Evolutionary conservation across 2,329 filamentous ascomycete genomes (phyloP).

Genomic region (Sporothrix variecibatus): DNA sequence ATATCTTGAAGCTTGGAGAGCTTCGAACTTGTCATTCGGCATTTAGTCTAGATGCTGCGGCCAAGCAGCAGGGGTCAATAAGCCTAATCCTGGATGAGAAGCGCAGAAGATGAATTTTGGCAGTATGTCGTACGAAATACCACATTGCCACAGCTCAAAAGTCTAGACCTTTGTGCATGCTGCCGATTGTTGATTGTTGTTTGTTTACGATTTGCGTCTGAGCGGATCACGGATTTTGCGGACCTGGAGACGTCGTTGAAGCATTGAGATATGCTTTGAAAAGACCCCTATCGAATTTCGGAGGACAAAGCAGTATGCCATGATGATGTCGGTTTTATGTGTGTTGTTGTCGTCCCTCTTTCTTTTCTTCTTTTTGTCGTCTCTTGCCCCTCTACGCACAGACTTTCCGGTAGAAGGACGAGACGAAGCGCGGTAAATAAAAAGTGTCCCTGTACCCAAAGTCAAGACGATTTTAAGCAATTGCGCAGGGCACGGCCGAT

Average conservation of each 20-base stretch:
- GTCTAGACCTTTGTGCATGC: not conserved
- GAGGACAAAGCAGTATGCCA: not conserved
- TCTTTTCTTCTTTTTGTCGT: not conserved
- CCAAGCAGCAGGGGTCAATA: not conserved
- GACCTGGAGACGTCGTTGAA: not conserved
- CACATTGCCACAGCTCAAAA: not conserved
- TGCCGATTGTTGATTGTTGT: conserved; percentile 17
- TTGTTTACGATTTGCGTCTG: conserved; percentile 10
- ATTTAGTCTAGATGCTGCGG: not conserved
- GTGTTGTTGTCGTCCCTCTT: not conserved
- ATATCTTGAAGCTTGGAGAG: not conserved
- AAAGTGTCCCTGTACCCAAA: not conserved
- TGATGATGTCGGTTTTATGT: not conserved
- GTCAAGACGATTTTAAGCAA: conserved; percentile 22
- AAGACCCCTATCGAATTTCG: not conserved
- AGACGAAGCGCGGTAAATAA: not conserved
- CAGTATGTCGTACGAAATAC: too few relatives aligned
- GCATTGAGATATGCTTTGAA: not conserved
- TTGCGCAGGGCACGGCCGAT: conserved; percentile 6
- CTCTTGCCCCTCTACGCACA: not conserved
- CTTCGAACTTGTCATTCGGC: not conserved
- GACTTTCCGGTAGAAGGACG: conserved; percentile 2
- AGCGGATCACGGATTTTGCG: conserved; percentile 13
- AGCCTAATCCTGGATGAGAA: too few relatives aligned
- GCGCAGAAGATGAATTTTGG: too few relatives aligned